Evolutionary conservation across 306 rosid genomes (phyloP), one percentile per base, ranked within the genome.

Genomic region (Prunus salicina): DNA sequence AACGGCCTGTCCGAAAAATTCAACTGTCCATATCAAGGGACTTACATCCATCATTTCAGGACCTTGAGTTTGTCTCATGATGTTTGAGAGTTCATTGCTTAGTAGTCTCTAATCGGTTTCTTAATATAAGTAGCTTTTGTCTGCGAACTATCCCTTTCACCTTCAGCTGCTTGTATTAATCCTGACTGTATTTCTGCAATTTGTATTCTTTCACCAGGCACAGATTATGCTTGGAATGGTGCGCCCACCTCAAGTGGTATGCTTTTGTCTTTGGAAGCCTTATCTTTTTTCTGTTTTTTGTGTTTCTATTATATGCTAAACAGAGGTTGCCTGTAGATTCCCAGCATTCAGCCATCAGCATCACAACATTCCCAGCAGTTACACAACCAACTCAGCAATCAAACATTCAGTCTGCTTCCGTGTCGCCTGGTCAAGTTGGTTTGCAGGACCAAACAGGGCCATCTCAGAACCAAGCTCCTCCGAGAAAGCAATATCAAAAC

Each of bases 221-320:
- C 99, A 96, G 73, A 92, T 96, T 75, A 96, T 96, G 98, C 98
- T 96, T 71, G 99, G 98, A 77, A 96, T 96, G 99, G 97, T 92
- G 81, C 93, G 91, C 81, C 84, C 97, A 24, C 93, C 97, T 82
- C 93, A 91, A 79, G 81, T 14, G 92, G 97, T 87, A 83, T 80
- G 82, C 20, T 76, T 58, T 61, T 28, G 70, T 25, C 18, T 14
- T 49, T 62, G 13, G 43, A 58, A 22, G 15, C 66, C 22, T 76
- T 45, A 16, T 45, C 18, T 71, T 79, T 78, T 74, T 70, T 7
- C 14, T 50, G 14, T 71, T 8, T 8, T 30, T 71, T 46, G 14
- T 51, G 60, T 53, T 49, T 56, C 61, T 19, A 76, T 49, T 56
- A 53, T 58, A 5, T 66, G 69, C 84, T 72, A 46, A 75, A 43